Base-by-base conservation (phyloP, 1,284 basidiomycete genomes). In the Marasmius fiardii region DNA sequence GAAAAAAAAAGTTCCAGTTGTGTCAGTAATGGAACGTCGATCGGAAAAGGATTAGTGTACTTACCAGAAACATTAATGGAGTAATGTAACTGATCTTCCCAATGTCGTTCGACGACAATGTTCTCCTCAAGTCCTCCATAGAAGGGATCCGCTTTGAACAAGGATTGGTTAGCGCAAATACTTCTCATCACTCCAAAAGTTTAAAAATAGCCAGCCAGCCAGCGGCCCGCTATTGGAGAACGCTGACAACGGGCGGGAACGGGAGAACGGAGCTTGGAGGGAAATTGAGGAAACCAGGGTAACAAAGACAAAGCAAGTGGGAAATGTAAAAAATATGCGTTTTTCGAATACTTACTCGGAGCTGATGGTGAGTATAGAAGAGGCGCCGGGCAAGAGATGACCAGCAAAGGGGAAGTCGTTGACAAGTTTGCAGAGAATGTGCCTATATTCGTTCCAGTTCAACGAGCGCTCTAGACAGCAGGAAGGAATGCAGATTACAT, bases 101-200 rank as follows among this genome's bases (percentile, higher is more conserved):
- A 99, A 63, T 90, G 86, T 23, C 93, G 78, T 68, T 97, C 92
- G 12, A 98, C 86, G 50, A 95, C 81, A 58, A 98, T 88, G 63
- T 87, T 85, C 65, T 92, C 92, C 16, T 49, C 47, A 7, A 12
- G 10, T 1, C 24, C 47, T 18, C 39, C 39, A 20, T 41, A 41
- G 16, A 41, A 41, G 39, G 39, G 39, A 41, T 41, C 39, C 39
- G 39, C 39, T 41, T 6, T 41, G n/a, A 41, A 41, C 39, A 20
- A 41, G 20, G 16, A n/a, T 20, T 7, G 39, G 39, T 41, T 41
- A 41, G 14, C 14, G 2, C n/a, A n/a, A 3, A 6, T 8, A n/a
- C 12, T 12, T n/a, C 7, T 41, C 5, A 20, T 14, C n/a, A 41
- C 11, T 7, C 2, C 16, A 4, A n/a, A 41, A 7, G 39, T 41